Conservation (phyloP, 1,139 yeast species). For the Yamadazyma dushanensis region DNA sequence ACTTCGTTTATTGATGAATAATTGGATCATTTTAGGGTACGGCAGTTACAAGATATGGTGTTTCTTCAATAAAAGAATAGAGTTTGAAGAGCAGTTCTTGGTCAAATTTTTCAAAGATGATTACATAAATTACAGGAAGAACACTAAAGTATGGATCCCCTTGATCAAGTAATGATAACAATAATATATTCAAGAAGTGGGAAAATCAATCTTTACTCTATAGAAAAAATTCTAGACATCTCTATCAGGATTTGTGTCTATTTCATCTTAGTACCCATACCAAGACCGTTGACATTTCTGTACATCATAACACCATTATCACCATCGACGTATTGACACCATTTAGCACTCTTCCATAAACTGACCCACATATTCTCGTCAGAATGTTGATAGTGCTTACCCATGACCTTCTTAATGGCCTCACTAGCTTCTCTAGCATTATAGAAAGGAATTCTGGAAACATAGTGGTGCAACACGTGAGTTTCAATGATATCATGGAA, state of each 20-base stretch:
- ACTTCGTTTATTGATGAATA: slow-evolving; percentile 67
- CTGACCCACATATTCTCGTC: slow-evolving; percentile 60
- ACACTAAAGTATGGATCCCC: slow-evolving; percentile 64
- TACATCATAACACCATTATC: slow-evolving; percentile 61
- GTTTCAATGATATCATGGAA: slow-evolving; percentile 68
- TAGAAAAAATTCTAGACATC: not conserved
- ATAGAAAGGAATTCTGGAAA: slow-evolving; percentile 62
- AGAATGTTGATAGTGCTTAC: slow-evolving; percentile 51
- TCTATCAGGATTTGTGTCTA: slow-evolving; percentile 3
- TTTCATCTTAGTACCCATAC: slow-evolving; percentile 23
- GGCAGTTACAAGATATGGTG: slow-evolving; percentile 49
- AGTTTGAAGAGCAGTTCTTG: slow-evolving; percentile 66
- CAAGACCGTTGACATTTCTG: slow-evolving; percentile 54
- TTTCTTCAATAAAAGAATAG: slow-evolving; percentile 69
- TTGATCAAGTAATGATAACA: slow-evolving; percentile 32
- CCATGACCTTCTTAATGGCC: slow-evolving; percentile 61
- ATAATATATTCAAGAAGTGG: not conserved
- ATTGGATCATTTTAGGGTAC: slow-evolving; percentile 30
- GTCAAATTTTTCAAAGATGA: slow-evolving; percentile 67
- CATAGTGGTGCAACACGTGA: slow-evolving; percentile 63
- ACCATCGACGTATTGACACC: slow-evolving; percentile 63
- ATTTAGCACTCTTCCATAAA: slow-evolving; percentile 56
- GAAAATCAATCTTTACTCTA: no score
- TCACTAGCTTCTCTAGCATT: slow-evolving; percentile 61
- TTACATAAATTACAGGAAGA: slow-evolving; percentile 53